These are phyloP conservation scores for Vanrija sp. DNA, from an alignment of 1,284 basidiomycete species.

Conservation along the genomic window DNA sequence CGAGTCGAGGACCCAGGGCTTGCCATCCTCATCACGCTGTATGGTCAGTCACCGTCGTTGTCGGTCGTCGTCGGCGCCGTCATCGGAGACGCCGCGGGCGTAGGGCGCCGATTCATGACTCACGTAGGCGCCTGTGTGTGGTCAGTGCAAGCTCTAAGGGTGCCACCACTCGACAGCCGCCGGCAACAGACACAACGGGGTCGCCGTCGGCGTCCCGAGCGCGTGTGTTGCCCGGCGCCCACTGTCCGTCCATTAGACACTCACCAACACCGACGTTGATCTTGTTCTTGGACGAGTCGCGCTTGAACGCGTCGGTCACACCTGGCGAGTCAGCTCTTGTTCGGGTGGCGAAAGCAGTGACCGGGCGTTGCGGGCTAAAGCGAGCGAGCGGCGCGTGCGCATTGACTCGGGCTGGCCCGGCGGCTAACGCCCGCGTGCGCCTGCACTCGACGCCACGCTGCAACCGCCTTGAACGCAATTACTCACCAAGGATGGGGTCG, in stretches of 20 bases:
- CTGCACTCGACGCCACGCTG: conserved; percentile 1
- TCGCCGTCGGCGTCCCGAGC: no score
- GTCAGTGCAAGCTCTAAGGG: no score
- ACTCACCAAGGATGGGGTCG: conserved; percentile 26
- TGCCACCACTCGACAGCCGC: no score
- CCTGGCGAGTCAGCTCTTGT: conserved; percentile 20
- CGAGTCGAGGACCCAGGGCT: conserved; percentile 87
- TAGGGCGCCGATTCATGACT: neutral
- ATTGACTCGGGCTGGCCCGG: neutral
- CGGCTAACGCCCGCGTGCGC: neutral
- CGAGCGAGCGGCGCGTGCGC: neutral
- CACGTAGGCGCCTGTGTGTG: conserved; percentile 5
- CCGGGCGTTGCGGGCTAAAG: neutral
- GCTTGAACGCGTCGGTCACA: conserved; percentile 59
- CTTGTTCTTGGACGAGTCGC: conserved; percentile 83
- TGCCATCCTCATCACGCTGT: conserved; percentile 90
- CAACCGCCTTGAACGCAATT: conserved; percentile 11
- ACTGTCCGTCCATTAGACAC: conserved; percentile 6
- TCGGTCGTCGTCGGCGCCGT: neutral
- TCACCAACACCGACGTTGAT: conserved; percentile 93
- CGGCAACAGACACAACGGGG: no score
- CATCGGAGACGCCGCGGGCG: no score
- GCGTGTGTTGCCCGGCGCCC: no score
- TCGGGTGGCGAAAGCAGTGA: neutral
- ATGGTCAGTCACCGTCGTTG: conserved; percentile 2